These are phyloP conservation scores for Russula emetica DNA, from an alignment of 768 basidiomycete species.

Conservation along the genomic window DNA sequence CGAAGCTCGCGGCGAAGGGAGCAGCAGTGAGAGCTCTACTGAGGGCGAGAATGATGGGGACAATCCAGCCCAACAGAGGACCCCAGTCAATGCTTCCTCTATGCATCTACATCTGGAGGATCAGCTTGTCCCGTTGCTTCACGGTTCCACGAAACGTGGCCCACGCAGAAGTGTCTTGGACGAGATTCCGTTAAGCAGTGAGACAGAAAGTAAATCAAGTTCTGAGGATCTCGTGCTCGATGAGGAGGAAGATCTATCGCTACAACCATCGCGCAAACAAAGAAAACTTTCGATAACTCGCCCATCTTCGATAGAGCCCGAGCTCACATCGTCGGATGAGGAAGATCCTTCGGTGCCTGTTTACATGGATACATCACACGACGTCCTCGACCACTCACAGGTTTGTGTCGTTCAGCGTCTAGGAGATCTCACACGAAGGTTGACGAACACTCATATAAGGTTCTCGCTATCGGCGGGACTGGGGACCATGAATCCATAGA, in stretches of 20 bases:
- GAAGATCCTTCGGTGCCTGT: slow-evolving; percentile 6
- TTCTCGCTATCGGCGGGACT: not conserved
- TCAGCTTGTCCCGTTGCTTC: slow-evolving; percentile 17
- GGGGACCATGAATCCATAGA: not conserved
- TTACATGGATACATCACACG: slow-evolving; percentile 22
- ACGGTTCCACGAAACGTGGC: slow-evolving; percentile 15
- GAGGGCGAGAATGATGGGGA: slow-evolving; percentile 9
- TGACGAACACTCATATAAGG: slow-evolving; percentile 3
- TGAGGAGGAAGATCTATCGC: slow-evolving; percentile 25
- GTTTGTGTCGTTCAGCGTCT: slow-evolving; percentile 7
- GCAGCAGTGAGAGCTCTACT: slow-evolving; percentile 24
- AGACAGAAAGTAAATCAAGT: slow-evolving; percentile 14
- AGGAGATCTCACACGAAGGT: not conserved
- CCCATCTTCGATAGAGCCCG: slow-evolving; percentile 12
- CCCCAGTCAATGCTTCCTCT: not conserved
- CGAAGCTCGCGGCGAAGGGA: slow-evolving; percentile 22
- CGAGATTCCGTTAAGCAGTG: slow-evolving; percentile 25
- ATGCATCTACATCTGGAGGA: slow-evolving; percentile 3
- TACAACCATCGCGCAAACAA: slow-evolving; percentile 5
- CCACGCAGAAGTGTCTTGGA: slow-evolving; percentile 24
- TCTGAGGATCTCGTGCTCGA: slow-evolving; percentile 21
- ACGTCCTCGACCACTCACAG: not conserved
- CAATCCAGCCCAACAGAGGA: not conserved
- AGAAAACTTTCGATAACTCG: not conserved
- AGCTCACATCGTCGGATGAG: slow-evolving; percentile 14